phyloP scores from a whole-genome alignment of 352 stramenopile genomes.

The Pythium brassicae region DNA sequence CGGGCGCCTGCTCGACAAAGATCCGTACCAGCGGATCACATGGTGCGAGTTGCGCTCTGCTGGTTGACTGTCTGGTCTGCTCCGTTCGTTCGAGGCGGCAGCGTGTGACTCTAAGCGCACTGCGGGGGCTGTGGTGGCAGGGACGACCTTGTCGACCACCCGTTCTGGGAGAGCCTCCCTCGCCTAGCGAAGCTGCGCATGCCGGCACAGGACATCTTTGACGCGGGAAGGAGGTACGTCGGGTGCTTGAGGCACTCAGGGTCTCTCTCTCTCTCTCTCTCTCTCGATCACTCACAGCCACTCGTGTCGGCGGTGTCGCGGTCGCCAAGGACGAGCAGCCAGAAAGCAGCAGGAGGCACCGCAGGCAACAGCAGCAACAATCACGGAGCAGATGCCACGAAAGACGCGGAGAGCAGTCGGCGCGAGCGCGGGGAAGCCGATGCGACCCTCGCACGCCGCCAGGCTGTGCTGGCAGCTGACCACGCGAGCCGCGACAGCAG shows the following conservation, averaged over 20 bases:
- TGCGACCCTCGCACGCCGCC: neutral
- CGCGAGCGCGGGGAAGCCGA: neutral
- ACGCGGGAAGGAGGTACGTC: conserved; percentile 13
- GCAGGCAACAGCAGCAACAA: neutral
- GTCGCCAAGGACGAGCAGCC: neutral
- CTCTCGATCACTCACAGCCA: neutral
- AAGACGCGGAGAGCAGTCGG: neutral
- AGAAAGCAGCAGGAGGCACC: neutral
- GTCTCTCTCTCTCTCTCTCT: too few relatives aligned
- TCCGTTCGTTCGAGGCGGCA: too few relatives aligned
- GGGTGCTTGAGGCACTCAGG: neutral
- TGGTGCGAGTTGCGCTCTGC: conserved; percentile 32
- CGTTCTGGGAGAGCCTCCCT: conserved; percentile 50
- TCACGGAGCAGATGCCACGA: neutral
- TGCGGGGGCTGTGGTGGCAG: conserved; percentile 17
- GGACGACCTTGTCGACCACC: conserved; percentile 61
- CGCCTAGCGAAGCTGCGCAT: conserved; percentile 31
- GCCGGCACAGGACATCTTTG: conserved; percentile 63
- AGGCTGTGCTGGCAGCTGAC: neutral
- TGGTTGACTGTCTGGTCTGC: conserved; percentile 8
- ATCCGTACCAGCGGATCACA: conserved; percentile 66
- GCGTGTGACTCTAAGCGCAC: too few relatives aligned
- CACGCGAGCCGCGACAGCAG: conserved; percentile 8
- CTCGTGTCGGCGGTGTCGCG: neutral
- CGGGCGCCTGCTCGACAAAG: conserved; percentile 51